Base-by-base conservation (phyloP, 352 stramenopile genomes). In the Blastocystis sp. region DNA sequence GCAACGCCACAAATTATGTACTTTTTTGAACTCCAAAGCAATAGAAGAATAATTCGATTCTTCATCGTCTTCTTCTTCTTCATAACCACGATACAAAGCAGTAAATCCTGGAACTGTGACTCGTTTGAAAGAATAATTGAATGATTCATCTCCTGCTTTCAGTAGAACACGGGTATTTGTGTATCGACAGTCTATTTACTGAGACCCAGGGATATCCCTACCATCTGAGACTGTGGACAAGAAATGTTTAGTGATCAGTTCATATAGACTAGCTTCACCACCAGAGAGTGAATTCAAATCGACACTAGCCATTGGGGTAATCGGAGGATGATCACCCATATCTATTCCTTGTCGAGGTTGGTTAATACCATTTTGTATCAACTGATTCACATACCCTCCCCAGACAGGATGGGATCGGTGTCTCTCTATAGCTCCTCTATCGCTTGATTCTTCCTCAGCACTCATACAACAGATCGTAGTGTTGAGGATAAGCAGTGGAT, bases 171-270 rank as follows among this genome's bases (percentile, higher is more conserved):
- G 91, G 32, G 93, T 90, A 29, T 89, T 85, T 24, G 93, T 89
- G 46, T 88, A 93, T 88, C 52, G 88, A 83, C 35, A 91, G 92
- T 51, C 90, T 92, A 63, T 63, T 88, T 89, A 89, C 93, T 19
- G 93, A 90, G 24, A 91, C 92, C 16, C 24, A 24, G 24, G 11
- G 5, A 6, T 37, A 29, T 21, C 2, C 24, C 5, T 27, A 90
- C 95, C 93, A 51, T 90, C 88, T 59, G 89, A 93, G 3, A 95
- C 91, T 19, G 90, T 93, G n/a, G 92, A 92, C 85, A 95, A 93
- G 75, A 95, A 95, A 88, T 95, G 92, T 35, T 92, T 89, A n/a
- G 91, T 88, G 29, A 95, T 92, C 46, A 96, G 89, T 39, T 95
- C 93, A 81, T 94, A 96, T 12, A 96, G 88, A 12, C 92, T 88